A percentile compares a stretch with the other conserved stretches of the same genome.
phyloP scores from a whole-genome alignment of 2,329 filamentous ascomycete genomes.

The Colletotrichum lini region DNA sequence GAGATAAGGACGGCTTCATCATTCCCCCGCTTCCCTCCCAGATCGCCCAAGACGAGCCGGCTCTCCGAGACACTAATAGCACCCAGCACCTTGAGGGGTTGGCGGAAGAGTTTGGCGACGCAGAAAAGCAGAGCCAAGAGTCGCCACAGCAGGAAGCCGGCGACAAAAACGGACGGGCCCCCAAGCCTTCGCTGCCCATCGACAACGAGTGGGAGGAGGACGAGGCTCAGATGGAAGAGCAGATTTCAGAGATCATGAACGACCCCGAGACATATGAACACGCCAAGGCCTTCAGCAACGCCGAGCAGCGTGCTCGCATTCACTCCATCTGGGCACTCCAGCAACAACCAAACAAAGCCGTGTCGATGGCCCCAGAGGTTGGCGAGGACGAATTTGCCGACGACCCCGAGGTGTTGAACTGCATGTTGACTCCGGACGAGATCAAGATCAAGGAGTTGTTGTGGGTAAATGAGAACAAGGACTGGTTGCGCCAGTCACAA shows the following conservation, averaged over 20 bases:
- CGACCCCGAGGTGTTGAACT: constrained; percentile 89
- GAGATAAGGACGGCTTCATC: constrained; percentile 43
- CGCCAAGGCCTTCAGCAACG: constrained; percentile 70
- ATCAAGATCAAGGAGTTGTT: constrained; percentile 88
- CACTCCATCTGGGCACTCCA: constrained; percentile 67
- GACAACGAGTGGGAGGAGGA: constrained; percentile 74
- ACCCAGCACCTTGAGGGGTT: constrained; percentile 36
- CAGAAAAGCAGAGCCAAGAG: constrained; percentile 1
- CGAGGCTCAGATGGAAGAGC: constrained; percentile 76
- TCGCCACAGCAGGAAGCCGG: constrained; percentile 10
- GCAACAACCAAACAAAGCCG: constrained; percentile 61
- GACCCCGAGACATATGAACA: constrained; percentile 71
- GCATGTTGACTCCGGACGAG: constrained; percentile 81
- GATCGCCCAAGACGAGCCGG: constrained; percentile 37
- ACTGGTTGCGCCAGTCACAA: constrained; percentile 90
- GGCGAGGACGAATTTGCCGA: constrained; percentile 88
- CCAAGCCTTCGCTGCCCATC: constrained; percentile 66
- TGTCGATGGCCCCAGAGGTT: constrained; percentile 76
- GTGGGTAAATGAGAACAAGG: constrained; percentile 95
- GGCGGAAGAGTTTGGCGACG: constrained; percentile 41
- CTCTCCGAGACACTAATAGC: constrained; percentile 34
- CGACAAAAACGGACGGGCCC: constrained; percentile 21
- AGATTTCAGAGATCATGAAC: constrained; percentile 80
- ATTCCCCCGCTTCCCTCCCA: constrained; percentile 41
- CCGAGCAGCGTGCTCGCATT: constrained; percentile 68